Conservation (phyloP, 176 grass and related monocot species). For the Pharus latifolius region DNA sequence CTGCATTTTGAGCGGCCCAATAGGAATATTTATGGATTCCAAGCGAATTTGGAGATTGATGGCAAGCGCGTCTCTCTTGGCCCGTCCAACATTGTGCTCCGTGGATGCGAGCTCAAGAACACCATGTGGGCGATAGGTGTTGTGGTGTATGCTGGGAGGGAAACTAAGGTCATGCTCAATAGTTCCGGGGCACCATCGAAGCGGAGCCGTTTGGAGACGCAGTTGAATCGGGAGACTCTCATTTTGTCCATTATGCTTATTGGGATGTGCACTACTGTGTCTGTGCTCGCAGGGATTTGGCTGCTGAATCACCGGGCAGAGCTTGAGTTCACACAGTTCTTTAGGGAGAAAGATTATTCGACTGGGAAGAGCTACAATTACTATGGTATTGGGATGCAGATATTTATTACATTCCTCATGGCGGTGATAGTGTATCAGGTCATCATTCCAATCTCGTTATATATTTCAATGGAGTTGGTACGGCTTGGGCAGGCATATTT, state of each 20-base stretch:
- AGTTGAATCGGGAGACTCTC: constrained; percentile 65
- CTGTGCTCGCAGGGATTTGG: constrained; percentile 59
- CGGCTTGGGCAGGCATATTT: constrained; percentile 72
- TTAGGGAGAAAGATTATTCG: constrained; percentile 61
- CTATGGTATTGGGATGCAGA: constrained; percentile 63
- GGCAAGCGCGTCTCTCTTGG: constrained; percentile 43
- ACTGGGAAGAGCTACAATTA: constrained; percentile 61
- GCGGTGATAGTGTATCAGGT: constrained; percentile 79
- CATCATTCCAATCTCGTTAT: constrained; percentile 90
- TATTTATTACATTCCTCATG: constrained; percentile 70
- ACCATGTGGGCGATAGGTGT: constrained; percentile 74
- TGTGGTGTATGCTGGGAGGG: constrained; percentile 69
- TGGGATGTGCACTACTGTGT: constrained; percentile 43
- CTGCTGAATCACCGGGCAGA: constrained; percentile 35
- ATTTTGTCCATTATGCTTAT: constrained; percentile 60
- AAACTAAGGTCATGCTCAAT: constrained; percentile 94
- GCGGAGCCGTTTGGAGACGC: constrained; percentile 59
- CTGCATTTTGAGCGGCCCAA: constrained; percentile 59
- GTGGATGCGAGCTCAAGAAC: constrained; percentile 87
- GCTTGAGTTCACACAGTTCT: constrained; percentile 57
- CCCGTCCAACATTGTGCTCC: constrained; percentile 73
- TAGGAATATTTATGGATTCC: constrained; percentile 73
- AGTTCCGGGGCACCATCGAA: constrained; percentile 64
- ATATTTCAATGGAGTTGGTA: constrained; percentile 93
- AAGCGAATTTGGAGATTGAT: constrained; percentile 56